A percentile compares a stretch with the other conserved stretches of the same genome.
Evolutionary conservation across 352 stramenopile species (phyloP).

Genomic region (Globisporangium irregulare): DNA sequence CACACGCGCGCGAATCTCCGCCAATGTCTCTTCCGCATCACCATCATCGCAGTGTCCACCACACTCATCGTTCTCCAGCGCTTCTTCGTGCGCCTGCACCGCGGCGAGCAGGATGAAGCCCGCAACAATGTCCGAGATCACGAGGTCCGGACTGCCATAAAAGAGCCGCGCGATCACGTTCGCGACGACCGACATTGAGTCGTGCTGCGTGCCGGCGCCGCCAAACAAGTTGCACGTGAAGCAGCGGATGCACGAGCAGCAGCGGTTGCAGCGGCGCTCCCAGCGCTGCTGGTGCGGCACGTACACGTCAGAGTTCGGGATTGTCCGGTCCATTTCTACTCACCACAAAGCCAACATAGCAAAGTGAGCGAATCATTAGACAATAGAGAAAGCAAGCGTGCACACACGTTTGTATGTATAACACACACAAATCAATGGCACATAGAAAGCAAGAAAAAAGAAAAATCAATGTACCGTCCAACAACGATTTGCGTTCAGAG

Average conservation of each 20-base stretch:
- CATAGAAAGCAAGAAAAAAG: constrained; percentile 11
- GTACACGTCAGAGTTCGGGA: constrained; percentile 79
- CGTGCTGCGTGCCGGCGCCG: constrained; percentile 74
- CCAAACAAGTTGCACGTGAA: constrained; percentile 88
- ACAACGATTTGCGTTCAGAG: constrained; percentile 73
- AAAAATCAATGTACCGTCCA: constrained; percentile 50
- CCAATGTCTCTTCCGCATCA: constrained; percentile 46
- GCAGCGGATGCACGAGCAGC: constrained; percentile 77
- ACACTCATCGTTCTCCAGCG: constrained; percentile 28
- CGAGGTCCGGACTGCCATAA: constrained; percentile 82
- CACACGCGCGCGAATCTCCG: constrained; percentile 47
- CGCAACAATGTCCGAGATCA: constrained; percentile 86
- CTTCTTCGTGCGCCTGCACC: constrained; percentile 77
- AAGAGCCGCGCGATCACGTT: constrained; percentile 84
- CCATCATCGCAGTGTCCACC: constrained; percentile 23
- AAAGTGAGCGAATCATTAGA: not conserved
- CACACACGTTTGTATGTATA: not conserved
- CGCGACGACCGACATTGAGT: constrained; percentile 86
- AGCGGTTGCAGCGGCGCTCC: constrained; percentile 74
- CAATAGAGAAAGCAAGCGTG: not conserved
- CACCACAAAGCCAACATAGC: not conserved
- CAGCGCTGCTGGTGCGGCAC: constrained; percentile 73
- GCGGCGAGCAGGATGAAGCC: constrained; percentile 80
- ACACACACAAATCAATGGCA: constrained; percentile 9
- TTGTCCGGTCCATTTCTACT: constrained; percentile 49